Percentiles rank a stretch among this genome's conserved stretches.
These are phyloP conservation scores for Pezicula carpinea DNA, from an alignment of 2,329 filamentous ascomycete species.

Conservation along the genomic window DNA sequence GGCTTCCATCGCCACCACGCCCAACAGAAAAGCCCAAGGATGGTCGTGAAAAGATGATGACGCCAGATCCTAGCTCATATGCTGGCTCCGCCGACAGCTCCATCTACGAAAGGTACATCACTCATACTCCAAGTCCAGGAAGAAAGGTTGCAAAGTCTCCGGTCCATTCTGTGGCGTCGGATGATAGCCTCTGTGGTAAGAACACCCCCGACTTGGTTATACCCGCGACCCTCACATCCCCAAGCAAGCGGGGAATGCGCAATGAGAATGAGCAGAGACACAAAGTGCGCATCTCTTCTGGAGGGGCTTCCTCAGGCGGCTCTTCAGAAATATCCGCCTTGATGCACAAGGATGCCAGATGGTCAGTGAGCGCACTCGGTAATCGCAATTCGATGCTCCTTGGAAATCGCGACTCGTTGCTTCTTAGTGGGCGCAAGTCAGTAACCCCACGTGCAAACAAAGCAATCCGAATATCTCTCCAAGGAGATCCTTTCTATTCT, in stretches of 20 bases:
- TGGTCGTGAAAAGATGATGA: slow-evolving; percentile 13
- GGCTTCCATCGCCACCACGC: slow-evolving; percentile 17
- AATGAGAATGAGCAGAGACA: slow-evolving; percentile 8
- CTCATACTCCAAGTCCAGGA: slow-evolving; percentile 13
- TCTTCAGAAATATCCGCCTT: slow-evolving; percentile 2
- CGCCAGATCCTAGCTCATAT: background rate
- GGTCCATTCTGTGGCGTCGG: slow-evolving; percentile 13
- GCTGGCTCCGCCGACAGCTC: slow-evolving; percentile 15
- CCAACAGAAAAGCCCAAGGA: slow-evolving; percentile 7
- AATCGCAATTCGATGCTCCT: slow-evolving; percentile 1
- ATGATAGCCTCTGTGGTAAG: slow-evolving; percentile 20
- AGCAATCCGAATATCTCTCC: slow-evolving; percentile 7
- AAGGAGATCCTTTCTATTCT: slow-evolving; percentile 20
- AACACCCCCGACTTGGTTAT: slow-evolving; percentile 18
- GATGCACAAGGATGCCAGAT: slow-evolving; percentile 12
- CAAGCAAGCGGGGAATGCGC: slow-evolving; percentile 14
- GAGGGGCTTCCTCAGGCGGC: background rate
- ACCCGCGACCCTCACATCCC: slow-evolving; percentile 18
- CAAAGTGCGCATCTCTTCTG: slow-evolving; percentile 10
- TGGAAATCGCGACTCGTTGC: too few species aligned
- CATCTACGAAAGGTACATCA: slow-evolving; percentile 10
- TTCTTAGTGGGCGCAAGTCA: background rate
- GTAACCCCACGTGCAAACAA: background rate
- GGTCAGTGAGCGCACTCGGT: slow-evolving; percentile 5
- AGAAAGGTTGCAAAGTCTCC: slow-evolving; percentile 13